Conservation (phyloP, 108 stramenopile genomes). For the Cyclotella sp. region DNA sequence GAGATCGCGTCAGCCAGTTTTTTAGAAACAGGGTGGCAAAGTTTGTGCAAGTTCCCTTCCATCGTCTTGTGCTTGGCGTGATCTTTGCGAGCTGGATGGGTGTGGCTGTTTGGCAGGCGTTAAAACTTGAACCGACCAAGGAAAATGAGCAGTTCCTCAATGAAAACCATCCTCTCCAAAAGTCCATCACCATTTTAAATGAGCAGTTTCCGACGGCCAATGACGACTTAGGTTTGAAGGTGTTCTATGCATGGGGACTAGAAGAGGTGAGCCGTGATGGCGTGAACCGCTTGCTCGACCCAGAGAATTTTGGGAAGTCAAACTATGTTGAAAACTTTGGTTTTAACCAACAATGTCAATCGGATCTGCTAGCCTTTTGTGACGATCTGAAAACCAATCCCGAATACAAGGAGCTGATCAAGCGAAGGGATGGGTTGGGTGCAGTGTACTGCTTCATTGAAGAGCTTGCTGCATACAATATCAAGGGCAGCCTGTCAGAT, state of each 20-base stretch:
- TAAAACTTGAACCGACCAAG: slow-evolving; percentile 53
- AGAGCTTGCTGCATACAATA: slow-evolving; percentile 53
- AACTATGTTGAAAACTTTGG: slow-evolving; percentile 39
- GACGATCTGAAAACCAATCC: slow-evolving; percentile 51
- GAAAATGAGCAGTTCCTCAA: slow-evolving; percentile 56
- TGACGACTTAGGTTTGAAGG: slow-evolving; percentile 52
- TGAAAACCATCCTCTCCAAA: slow-evolving; percentile 62
- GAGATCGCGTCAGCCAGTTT: too few species aligned
- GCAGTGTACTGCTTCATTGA: slow-evolving; percentile 57
- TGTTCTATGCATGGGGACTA: slow-evolving; percentile 61
- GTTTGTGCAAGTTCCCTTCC: slow-evolving; percentile 40
- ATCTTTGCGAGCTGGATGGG: slow-evolving; percentile 47
- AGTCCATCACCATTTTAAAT: slow-evolving; percentile 51
- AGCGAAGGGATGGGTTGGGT: slow-evolving; percentile 48
- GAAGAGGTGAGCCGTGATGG: slow-evolving; percentile 54
- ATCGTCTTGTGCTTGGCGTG: slow-evolving; percentile 34
- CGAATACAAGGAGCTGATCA: slow-evolving; percentile 49
- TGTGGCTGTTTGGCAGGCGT: slow-evolving; percentile 42
- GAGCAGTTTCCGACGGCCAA: slow-evolving; percentile 45
- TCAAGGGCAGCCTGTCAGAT: slow-evolving; percentile 44
- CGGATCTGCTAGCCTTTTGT: slow-evolving; percentile 40
- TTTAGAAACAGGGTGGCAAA: slow-evolving; percentile 39
- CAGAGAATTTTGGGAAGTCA: slow-evolving; percentile 43
- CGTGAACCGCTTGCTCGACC: slow-evolving; percentile 57
- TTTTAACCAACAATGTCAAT: slow-evolving; percentile 57